These are phyloP conservation scores for Vitis cinerea DNA, from an alignment of 164 flowering plant species.

Conservation along the genomic window DNA sequence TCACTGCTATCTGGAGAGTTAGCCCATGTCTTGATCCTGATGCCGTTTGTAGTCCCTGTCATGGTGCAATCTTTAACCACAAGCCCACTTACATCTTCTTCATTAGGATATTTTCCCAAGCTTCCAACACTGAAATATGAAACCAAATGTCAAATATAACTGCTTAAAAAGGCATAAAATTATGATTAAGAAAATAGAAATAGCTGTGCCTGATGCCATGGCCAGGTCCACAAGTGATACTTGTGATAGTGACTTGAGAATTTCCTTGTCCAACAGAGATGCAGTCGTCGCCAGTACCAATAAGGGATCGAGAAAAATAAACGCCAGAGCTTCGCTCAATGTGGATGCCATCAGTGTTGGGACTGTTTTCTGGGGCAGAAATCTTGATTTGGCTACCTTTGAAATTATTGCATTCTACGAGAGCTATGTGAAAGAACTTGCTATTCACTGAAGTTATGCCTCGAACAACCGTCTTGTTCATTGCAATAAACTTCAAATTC, in stretches of 20 bases:
- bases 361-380: conserved; percentile 58
- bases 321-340: conserved; percentile 44
- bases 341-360: conserved; percentile 83
- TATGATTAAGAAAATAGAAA: no score
- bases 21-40: conserved; percentile 73
- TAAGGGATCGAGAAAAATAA: conserved; percentile 27
- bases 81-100: conserved; percentile 49
- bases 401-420: conserved; percentile 47
- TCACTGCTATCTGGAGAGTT: conserved; percentile 47
- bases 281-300: conserved; percentile 74
- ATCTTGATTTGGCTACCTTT: conserved; percentile 37
- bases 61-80: conserved; percentile 47
- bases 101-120: conserved; percentile 52
- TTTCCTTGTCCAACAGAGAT: conserved; percentile 69
- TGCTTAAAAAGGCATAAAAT: no score
- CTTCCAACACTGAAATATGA: conserved; percentile 51
- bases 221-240: conserved; percentile 69
- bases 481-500: conserved; percentile 54
- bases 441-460: conserved; percentile 55
- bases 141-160: neutral
- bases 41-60: conserved; percentile 49
- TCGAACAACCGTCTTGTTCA: conserved; percentile 38
- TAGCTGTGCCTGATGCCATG: conserved; percentile 67
- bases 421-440: conserved; percentile 66
- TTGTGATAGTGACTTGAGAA: conserved; percentile 36